A percentile compares a stretch with the other conserved stretches of the same genome.
Evolutionary conservation across 2,329 filamentous ascomycete genomes (phyloP).

Genomic region (Nectriaceae sp.): DNA sequence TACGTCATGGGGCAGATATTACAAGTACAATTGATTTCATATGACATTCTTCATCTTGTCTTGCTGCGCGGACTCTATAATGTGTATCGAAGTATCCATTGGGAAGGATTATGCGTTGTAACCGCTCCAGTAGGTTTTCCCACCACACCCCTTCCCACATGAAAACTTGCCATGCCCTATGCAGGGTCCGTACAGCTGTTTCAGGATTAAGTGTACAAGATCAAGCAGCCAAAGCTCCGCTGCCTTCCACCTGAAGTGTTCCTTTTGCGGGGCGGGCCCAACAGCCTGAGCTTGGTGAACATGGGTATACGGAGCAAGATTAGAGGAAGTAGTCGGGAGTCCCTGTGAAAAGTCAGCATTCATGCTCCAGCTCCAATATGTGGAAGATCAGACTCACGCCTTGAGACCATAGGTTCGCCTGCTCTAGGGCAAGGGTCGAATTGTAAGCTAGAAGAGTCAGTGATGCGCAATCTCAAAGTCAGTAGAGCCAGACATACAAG

Average conservation of each 20-base stretch:
- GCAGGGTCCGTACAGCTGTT: constrained; percentile 22
- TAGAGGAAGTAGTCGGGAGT: constrained; percentile 99
- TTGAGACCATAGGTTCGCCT: constrained; percentile 97
- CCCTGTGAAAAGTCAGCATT: constrained; percentile 43
- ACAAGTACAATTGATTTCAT: constrained; percentile 18
- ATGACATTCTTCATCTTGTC: constrained; percentile 22
- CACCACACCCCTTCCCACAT: constrained; percentile 13
- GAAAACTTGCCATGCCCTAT: constrained; percentile 21
- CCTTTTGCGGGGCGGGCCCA: constrained; percentile 15
- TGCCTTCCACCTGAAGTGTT: constrained; percentile 13
- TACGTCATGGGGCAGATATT: too few species aligned
- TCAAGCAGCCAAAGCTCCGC: constrained; percentile 20
- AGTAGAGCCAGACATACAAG: constrained; percentile 69
- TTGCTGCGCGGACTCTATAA: constrained; percentile 29
- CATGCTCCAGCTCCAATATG: neutral
- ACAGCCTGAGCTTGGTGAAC: constrained; percentile 25
- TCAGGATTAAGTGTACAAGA: constrained; percentile 32
- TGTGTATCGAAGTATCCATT: constrained; percentile 29
- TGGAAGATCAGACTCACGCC: constrained; percentile 57
- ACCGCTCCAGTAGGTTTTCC: constrained; percentile 10
- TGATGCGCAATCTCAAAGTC: neutral
- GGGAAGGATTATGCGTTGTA: constrained; percentile 16
- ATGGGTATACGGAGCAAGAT: constrained; percentile 34
- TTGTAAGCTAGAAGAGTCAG: constrained; percentile 70
- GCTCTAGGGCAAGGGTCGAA: constrained; percentile 98